Conservation (phyloP, 2,329 filamentous ascomycete species). For the Pseudogymnoascus sp. region DNA sequence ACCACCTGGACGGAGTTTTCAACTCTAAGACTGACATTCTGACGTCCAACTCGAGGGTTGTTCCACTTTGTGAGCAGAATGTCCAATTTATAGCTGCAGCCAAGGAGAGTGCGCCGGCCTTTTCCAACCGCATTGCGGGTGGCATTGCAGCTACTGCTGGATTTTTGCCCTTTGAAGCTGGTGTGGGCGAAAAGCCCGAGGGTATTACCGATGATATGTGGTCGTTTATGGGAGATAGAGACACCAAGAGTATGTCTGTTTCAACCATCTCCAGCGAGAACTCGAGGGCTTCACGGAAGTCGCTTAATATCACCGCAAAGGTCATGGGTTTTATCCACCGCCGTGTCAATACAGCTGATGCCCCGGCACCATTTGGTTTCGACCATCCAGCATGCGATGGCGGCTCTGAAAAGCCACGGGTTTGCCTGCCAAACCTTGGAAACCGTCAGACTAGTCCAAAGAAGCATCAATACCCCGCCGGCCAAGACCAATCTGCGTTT, state of each 20-base stretch:
- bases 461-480: neutral
- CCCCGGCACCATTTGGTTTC: neutral
- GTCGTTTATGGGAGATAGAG: neutral
- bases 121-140: neutral
- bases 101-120: neutral
- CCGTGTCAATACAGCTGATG: neutral
- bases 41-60: neutral
- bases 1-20: neutral
- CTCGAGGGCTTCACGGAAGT: neutral
- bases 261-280: neutral
- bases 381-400: neutral
- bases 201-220: neutral
- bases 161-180: neutral
- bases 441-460: neutral
- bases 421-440: neutral
- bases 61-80: neutral
- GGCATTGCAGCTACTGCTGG: neutral
- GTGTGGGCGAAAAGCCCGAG: neutral
- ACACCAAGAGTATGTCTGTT: neutral
- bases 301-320: neutral
- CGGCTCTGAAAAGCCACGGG: neutral
- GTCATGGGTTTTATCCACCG: slow-evolving; percentile 1
- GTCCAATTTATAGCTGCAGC: neutral
- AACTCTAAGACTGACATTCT: neutral
- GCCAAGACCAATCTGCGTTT: neutral